phyloP scores from a whole-genome alignment of 2,329 filamentous ascomycete genomes.

The Penicillium sp. region DNA sequence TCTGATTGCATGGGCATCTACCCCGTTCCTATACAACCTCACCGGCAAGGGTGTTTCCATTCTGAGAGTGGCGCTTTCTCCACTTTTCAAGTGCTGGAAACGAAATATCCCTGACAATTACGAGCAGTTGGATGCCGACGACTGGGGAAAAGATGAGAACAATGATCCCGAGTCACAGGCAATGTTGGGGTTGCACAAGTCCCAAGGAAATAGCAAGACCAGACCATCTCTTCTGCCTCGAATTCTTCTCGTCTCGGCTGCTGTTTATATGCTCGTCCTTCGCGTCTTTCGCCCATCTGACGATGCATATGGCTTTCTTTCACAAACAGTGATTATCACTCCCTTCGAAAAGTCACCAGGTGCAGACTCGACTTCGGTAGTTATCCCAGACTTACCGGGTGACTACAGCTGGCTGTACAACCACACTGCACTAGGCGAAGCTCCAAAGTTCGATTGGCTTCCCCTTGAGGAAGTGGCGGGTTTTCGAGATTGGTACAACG shows the following conservation, averaged over 20 bases:
- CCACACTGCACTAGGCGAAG: slow-evolving; percentile 19
- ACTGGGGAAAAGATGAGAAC: slow-evolving; percentile 15
- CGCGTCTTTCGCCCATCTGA: slow-evolving; percentile 17
- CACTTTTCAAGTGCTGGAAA: slow-evolving; percentile 6
- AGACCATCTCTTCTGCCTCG: slow-evolving; percentile 5
- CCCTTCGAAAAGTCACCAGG: slow-evolving; percentile 18
- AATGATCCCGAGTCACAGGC: slow-evolving; percentile 1
- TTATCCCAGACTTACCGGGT: slow-evolving; percentile 15
- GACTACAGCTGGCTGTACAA: slow-evolving; percentile 24
- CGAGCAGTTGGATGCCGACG: slow-evolving; percentile 11
- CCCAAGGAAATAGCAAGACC: neutral
- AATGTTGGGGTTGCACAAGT: slow-evolving; percentile 1
- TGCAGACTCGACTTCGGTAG: slow-evolving; percentile 7
- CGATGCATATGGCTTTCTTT: slow-evolving; percentile 20
- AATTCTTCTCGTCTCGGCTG: slow-evolving; percentile 2
- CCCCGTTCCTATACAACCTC: slow-evolving; percentile 17
- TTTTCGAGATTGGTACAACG: slow-evolving; percentile 26
- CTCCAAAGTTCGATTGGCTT: slow-evolving; percentile 21
- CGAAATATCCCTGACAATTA: slow-evolving; percentile 4
- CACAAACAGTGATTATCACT: slow-evolving; percentile 21
- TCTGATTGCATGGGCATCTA: slow-evolving; percentile 14
- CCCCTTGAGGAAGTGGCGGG: slow-evolving; percentile 15
- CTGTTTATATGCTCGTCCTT: slow-evolving; percentile 8
- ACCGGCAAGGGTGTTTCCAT: neutral
- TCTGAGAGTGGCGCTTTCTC: neutral